These are phyloP conservation scores for Caryopteris hybrid DNA, from an alignment of 305 asterid species.

Conservation along the genomic window DNA sequence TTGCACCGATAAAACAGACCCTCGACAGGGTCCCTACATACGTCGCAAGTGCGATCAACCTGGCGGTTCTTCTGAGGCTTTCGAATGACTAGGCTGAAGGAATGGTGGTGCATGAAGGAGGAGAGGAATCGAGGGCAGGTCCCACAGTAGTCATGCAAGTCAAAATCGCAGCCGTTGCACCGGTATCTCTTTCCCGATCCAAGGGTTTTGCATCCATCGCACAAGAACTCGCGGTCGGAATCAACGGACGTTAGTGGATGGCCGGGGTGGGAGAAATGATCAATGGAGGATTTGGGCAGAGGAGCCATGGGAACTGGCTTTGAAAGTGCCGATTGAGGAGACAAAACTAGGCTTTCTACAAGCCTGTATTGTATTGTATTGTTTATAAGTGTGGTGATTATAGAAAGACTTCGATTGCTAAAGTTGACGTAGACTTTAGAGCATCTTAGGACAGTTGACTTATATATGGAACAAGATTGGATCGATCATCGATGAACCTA, in stretches of 20 bases:
- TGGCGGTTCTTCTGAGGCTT: slow-evolving; percentile 14
- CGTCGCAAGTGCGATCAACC: slow-evolving; percentile 23
- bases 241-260: slow-evolving; percentile 20
- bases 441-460: slow-evolving; percentile 1
- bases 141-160: slow-evolving; percentile 43
- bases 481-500: neutral
- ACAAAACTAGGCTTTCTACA: neutral
- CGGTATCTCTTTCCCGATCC: slow-evolving; percentile 39
- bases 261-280: slow-evolving; percentile 34
- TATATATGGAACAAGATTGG: neutral
- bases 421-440: neutral
- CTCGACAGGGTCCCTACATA: slow-evolving; percentile 33
- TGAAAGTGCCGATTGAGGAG: neutral
- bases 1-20: slow-evolving; percentile 39
- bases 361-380: neutral
- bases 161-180: slow-evolving; percentile 39
- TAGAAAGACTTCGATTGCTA: slow-evolving; percentile 1
- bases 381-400: neutral
- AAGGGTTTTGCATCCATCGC: slow-evolving; percentile 42
- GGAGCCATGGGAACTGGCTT: slow-evolving; percentile 18
- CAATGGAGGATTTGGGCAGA: slow-evolving; percentile 8
- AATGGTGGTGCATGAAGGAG: slow-evolving; percentile 37
- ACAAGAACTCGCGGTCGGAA: slow-evolving; percentile 12
- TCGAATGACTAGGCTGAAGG: slow-evolving; percentile 26
- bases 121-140: slow-evolving; percentile 35